phyloP scores from a whole-genome alignment of 2,329 filamentous ascomycete genomes.

The Trichoderma hamatum region DNA sequence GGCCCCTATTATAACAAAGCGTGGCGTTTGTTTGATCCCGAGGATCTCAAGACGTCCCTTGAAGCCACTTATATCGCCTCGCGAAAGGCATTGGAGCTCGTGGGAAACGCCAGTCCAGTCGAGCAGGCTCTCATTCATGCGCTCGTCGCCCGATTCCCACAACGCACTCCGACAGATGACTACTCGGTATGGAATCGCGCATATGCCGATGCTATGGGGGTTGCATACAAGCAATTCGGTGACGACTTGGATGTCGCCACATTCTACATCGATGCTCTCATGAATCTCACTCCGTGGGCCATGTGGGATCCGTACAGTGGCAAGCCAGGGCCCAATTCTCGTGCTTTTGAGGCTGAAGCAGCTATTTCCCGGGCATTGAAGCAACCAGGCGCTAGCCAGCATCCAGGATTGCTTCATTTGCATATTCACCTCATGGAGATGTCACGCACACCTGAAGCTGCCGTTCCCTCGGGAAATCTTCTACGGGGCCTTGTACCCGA shows the following conservation, averaged over 20 bases:
- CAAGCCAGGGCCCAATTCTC: not conserved
- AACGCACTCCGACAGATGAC: not conserved
- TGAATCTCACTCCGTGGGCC: slow-evolving; percentile 8
- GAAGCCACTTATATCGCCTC: not conserved
- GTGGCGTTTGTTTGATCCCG: slow-evolving; percentile 49
- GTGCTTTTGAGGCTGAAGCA: not conserved
- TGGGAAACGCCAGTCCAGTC: not conserved
- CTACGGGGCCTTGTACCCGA: slow-evolving; percentile 65
- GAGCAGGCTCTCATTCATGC: slow-evolving; percentile 11
- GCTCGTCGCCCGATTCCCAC: slow-evolving; percentile 14
- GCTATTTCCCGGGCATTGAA: not conserved
- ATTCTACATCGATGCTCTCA: slow-evolving; percentile 11
- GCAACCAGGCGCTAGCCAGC: not conserved
- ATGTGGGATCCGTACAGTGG: slow-evolving; percentile 15
- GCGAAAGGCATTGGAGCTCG: not conserved
- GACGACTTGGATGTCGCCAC: slow-evolving; percentile 1
- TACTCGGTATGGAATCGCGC: slow-evolving; percentile 9
- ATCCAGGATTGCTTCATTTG: slow-evolving; percentile 7
- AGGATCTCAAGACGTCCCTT: not conserved
- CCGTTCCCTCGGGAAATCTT: slow-evolving; percentile 59
- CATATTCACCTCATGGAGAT: slow-evolving; percentile 63
- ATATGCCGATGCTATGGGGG: slow-evolving; percentile 6
- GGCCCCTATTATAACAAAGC: slow-evolving; percentile 76
- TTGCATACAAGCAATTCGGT: not conserved
- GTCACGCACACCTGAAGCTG: slow-evolving; percentile 63